Percentiles rank a stretch among this genome's conserved stretches.
Evolutionary conservation across 2,329 filamentous ascomycete species (phyloP).

Genomic region (Pseudogymnoascus verrucosus): DNA sequence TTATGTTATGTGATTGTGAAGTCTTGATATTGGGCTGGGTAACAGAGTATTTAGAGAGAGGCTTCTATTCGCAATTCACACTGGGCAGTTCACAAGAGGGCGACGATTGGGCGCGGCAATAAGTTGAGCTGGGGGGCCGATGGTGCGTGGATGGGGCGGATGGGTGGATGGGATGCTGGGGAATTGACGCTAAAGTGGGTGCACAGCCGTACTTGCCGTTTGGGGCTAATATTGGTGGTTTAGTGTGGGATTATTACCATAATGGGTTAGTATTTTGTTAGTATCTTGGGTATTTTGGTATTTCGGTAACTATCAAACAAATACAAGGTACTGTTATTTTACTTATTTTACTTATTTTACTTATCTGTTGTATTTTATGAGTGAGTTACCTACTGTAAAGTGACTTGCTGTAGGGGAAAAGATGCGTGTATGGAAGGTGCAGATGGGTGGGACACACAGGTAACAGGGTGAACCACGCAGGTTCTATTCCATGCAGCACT

Average conservation of each 20-base stretch:
- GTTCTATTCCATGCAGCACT: neutral
- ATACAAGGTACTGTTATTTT: neutral
- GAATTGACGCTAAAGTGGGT: neutral
- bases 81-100: neutral
- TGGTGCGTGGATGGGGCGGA: neutral
- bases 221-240: neutral
- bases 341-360: neutral
- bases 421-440: neutral
- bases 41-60: neutral
- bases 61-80: neutral
- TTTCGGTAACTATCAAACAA: neutral
- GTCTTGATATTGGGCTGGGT: neutral
- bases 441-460: neutral
- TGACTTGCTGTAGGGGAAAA: neutral
- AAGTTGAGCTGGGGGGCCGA: neutral
- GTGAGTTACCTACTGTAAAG: neutral
- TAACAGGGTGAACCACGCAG: neutral
- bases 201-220: neutral
- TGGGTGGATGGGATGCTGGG: neutral
- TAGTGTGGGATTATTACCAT: neutral
- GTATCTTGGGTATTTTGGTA: neutral
- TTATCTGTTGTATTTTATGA: no score
- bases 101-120: constrained; percentile 1
- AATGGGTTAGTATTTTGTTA: neutral
- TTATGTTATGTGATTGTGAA: neutral